Conservation (phyloP, 2,329 filamentous ascomycete species). For the Fusarium concolor region DNA sequence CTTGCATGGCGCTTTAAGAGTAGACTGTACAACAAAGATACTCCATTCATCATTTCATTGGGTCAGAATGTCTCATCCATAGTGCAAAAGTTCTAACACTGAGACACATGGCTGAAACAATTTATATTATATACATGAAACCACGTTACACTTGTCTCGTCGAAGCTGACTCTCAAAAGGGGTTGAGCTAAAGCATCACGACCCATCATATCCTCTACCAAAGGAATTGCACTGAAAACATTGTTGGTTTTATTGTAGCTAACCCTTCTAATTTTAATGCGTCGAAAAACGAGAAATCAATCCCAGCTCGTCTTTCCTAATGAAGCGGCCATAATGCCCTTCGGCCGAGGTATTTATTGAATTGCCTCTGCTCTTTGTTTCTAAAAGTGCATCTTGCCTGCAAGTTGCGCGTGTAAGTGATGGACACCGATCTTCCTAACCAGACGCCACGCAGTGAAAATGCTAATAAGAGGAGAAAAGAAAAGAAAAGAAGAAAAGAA, state of each 20-base stretch:
- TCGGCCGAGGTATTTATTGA: conserved; percentile 23
- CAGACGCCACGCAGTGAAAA: conserved; percentile 21
- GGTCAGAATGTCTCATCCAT: neutral
- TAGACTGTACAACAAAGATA: conserved; percentile 30
- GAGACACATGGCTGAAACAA: neutral
- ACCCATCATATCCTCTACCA: too few relatives aligned
- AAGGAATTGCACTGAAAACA: neutral
- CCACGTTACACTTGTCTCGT: neutral
- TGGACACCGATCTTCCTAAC: neutral
- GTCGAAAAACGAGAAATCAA: conserved; percentile 3
- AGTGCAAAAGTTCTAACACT: too few relatives aligned
- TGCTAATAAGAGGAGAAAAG: conserved; percentile 5
- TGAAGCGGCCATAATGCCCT: neutral
- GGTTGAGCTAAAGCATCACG: too few relatives aligned
- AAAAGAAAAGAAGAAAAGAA: neutral
- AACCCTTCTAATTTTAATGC: conserved; percentile 26
- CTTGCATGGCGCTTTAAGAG: conserved; percentile 10
- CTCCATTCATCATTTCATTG: neutral
- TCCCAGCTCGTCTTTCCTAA: conserved; percentile 3
- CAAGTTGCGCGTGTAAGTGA: conserved; percentile 30
- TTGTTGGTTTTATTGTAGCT: neutral
- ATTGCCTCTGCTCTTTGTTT: neutral
- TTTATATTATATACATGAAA: neutral
- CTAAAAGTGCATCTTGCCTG: conserved; percentile 32
- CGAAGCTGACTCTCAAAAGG: neutral